Evolutionary conservation across 148 eudicot genomes (phyloP), one percentile per base, ranked within the genome.

Genomic region (Rhododendron ovatum): DNA sequence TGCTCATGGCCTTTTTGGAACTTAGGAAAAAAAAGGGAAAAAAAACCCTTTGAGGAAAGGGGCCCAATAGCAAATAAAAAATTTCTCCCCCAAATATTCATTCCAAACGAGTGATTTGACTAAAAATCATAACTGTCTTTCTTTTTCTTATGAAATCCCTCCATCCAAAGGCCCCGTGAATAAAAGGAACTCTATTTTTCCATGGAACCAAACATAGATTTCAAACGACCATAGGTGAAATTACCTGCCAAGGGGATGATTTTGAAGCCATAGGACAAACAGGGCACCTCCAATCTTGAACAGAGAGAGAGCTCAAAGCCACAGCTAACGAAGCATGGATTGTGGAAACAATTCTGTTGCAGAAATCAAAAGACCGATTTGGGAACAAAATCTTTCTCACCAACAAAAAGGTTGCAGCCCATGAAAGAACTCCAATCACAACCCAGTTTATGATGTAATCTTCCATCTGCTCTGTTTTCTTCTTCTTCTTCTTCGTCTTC

Each of bases 241-340:
- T 10, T 85, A 96, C 98, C 99, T 96, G 98, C 51, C 63, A 79
- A 50, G 93, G 98, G 73, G 96, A 84, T 51, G 98, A 93, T 35
- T 67, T 80, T 11, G 99, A 92, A 84, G 95, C 95, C n/a, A 88
- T n/a, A 2, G 97, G 99, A 83, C 93, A 95, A 85, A 94, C 91
- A 1, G 99, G 99, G 87, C 96, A 93, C 2, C 73, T 90, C 98
- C 95, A 96, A 85, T 96, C 96, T 85, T 92, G 90, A 84, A 96
- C 92, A 37, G 98, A 90, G n/a, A 89, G 85, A 71, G 86, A 86
- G 47, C 96, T 91, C 67, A 96, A 87, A 48, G 45, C 47, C 2
- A 96, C 95, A 48, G 92, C 98, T 0, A 92, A 82, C 81, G 55
- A 55, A 43, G 98, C 99, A 90, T 95, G 99, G 43, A 85, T 81